Percentiles rank a stretch among this genome's conserved stretches.
Evolutionary conservation across 345 rosid species (phyloP).

Genomic region (Bruguiera gymnorhiza): DNA sequence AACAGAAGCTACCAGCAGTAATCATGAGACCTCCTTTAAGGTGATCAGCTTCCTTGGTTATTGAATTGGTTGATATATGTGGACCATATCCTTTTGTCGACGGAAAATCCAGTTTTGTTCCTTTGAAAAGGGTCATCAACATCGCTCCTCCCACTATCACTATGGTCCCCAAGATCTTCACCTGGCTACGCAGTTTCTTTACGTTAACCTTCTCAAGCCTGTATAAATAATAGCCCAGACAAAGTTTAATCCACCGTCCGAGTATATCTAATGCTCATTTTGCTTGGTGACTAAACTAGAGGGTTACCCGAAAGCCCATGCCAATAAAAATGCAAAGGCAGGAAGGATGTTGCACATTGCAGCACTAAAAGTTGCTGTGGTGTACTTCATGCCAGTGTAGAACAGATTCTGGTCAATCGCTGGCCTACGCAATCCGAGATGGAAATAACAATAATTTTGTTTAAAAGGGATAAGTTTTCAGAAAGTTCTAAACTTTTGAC

Average conservation of each 20-base stretch:
- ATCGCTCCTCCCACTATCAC: constrained; percentile 91
- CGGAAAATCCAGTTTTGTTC: constrained; percentile 55
- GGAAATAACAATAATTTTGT: too few species aligned
- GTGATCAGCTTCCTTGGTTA: constrained; percentile 39
- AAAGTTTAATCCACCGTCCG: neutral
- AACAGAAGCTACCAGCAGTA: constrained; percentile 44
- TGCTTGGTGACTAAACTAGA: constrained; percentile 41
- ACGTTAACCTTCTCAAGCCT: constrained; percentile 76
- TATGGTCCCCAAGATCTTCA: constrained; percentile 75
- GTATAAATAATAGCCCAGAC: neutral
- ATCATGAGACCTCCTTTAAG: constrained; percentile 56
- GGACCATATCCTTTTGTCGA: constrained; percentile 46
- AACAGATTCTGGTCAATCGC: constrained; percentile 57
- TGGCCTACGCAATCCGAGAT: constrained; percentile 36
- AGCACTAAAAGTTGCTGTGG: constrained; percentile 75
- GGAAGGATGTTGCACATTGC: constrained; percentile 82
- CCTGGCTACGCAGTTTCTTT: constrained; percentile 59
- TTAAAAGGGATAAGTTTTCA: too few species aligned
- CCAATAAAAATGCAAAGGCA: constrained; percentile 80
- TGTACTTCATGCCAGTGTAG: constrained; percentile 80
- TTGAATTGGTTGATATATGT: constrained; percentile 9
- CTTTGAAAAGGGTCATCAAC: constrained; percentile 72
- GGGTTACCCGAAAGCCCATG: constrained; percentile 74
- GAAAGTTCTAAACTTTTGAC: too few species aligned
- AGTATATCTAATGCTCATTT: too few species aligned